Conservation (phyloP, 768 basidiomycete genomes). For the Grammothele lineata region DNA sequence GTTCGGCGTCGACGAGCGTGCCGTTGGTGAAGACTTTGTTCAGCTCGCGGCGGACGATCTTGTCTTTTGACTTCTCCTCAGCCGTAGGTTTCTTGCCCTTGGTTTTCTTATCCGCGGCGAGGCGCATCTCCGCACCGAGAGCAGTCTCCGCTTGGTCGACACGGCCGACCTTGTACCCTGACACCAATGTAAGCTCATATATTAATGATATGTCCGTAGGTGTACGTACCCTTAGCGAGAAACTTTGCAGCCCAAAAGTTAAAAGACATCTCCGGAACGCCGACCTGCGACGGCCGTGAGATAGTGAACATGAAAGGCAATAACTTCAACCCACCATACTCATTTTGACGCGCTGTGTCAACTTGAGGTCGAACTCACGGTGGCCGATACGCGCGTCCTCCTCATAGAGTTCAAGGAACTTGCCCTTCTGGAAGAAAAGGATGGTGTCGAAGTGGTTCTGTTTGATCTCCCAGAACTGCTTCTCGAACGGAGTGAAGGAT, state of each 20-base stretch:
- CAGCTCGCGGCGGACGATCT: conserved; percentile 80
- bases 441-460: conserved; percentile 97
- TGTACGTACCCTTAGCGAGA: conserved; percentile 60
- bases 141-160: conserved; percentile 98
- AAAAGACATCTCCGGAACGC: conserved; percentile 92
- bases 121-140: conserved; percentile 93
- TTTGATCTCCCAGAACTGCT: conserved; percentile 74
- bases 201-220: background rate
- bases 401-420: conserved; percentile 92
- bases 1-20: conserved; percentile 86
- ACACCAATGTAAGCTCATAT: background rate
- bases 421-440: conserved; percentile 98
- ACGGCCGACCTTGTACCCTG: conserved; percentile 91
- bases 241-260: conserved; percentile 93
- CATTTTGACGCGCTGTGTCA: conserved; percentile 94
- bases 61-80: conserved; percentile 60
- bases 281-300: no score
- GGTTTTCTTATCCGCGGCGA: conserved; percentile 64
- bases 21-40: conserved; percentile 97
- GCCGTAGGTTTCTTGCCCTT: conserved; percentile 30
- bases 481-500: conserved; percentile 92
- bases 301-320: no score
- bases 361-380: conserved; percentile 91
- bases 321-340: conserved; percentile 84
- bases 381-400: conserved; percentile 93